These are phyloP conservation scores for Purpureocillium lavendulum DNA, from an alignment of 2,329 filamentous ascomycete species.

Conservation along the genomic window DNA sequence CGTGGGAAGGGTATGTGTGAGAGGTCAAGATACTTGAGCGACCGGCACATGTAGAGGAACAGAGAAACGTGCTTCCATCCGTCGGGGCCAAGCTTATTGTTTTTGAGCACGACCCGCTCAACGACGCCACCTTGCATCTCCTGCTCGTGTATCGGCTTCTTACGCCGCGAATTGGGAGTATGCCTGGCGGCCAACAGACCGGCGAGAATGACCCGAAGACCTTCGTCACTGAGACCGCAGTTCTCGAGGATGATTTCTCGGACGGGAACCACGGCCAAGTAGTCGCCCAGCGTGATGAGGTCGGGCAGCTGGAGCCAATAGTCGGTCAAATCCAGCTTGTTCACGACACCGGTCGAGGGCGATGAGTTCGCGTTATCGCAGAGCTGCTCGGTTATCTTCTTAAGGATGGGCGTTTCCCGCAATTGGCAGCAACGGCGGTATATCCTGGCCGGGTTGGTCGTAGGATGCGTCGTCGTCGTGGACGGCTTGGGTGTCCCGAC, in stretches of 20 bases:
- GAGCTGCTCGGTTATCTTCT: conserved; percentile 85
- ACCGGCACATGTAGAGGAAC: conserved; percentile 84
- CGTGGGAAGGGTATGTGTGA: conserved; percentile 74
- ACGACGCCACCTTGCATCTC: conserved; percentile 61
- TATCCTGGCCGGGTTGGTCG: conserved; percentile 84
- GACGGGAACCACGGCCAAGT: conserved; percentile 86
- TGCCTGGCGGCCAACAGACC: conserved; percentile 75
- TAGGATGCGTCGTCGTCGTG: conserved; percentile 44
- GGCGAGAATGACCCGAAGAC: conserved; percentile 76
- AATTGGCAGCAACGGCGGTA: conserved; percentile 93
- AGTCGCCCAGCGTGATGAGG: conserved; percentile 82
- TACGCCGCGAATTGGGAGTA: conserved; percentile 43
- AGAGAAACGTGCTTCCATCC: conserved; percentile 89
- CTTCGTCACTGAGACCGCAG: conserved; percentile 79
- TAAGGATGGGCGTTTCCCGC: conserved; percentile 84
- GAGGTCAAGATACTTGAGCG: conserved; percentile 77
- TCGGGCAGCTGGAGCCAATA: conserved; percentile 80
- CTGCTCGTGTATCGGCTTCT: conserved; percentile 33
- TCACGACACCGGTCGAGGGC: conserved; percentile 64
- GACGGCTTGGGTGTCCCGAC: conserved; percentile 2
- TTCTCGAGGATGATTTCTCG: conserved; percentile 81
- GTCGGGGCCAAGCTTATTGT: conserved; percentile 80
- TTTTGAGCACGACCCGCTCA: conserved; percentile 80
- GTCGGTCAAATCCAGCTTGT: conserved; percentile 74
- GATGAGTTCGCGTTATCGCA: conserved; percentile 59